Evolutionary conservation across 2,329 filamentous ascomycete genomes (phyloP), one percentile per base, ranked within the genome.

Genomic region (Epichloe coenophiala): DNA sequence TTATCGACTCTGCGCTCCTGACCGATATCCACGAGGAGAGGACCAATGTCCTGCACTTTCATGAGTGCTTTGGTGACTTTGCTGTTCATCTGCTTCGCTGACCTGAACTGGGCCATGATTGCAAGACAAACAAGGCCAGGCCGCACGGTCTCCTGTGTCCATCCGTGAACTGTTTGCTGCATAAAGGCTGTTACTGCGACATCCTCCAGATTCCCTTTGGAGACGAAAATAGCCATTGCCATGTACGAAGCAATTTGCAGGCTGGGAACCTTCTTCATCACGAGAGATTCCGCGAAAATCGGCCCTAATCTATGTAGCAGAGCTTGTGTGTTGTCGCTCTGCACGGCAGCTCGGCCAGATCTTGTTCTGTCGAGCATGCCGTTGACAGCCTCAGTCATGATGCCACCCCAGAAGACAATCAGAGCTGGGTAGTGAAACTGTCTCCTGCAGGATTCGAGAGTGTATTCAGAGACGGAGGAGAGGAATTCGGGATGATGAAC

Each of bases 191-290:
- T 82, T n/a, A 97, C 73, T 2, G 90, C 79, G 51, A 78, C 78
- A 59, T 97, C 89, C 45, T 86, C 80, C 15, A 97, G 74, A 45
- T 79, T 76, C 1, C 85, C 83, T 66, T 95, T 95, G 46, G 87
- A 83, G 6, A 88, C 89, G 54, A 97, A 77, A 46, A 97, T 81
- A 6, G 88, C 81, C 51, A 90, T 77, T 19, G 95, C 81, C 85
- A 96, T 95, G 65, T 95, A 97, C 51, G 86, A 90, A 15, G 86
- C 89, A 53, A 94, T 78, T 56, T 90, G 86, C 41, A 95, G 72
- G 54, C 91, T 87, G 1, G 88, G 79, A 0, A 84, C 81, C 53
- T 84, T 81, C 59, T 82, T 82, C 71, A 91, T 77, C 8, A 83
- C 76, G 54, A 97, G 75, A 1, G 85, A 87, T 55, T 87, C 83